Evolutionary conservation across 75 land plant genomes (phyloP), one percentile per base, ranked within the genome.

Genomic region (Cryptomeria japonica): DNA sequence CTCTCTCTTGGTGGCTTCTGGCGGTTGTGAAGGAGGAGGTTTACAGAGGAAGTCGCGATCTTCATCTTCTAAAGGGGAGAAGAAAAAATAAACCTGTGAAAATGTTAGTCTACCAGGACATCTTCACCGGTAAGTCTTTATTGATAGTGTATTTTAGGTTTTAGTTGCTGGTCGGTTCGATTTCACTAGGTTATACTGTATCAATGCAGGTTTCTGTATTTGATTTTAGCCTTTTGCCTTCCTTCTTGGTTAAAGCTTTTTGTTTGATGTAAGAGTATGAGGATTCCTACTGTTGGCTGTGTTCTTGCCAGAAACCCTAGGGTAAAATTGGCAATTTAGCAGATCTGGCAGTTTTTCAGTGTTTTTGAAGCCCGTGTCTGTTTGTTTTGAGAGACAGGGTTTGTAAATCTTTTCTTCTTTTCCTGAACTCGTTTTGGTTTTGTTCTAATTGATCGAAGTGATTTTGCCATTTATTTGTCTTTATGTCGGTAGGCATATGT

Each of bases 101-200:
- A 87, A 93, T 93, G 93, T 80, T 93, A 34, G 91, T 93, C 44
- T 93, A 93, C 84, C 93, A 91, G 88, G 93, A 93, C 87, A 64
- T 93, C 18, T 89, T 93, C 51, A 85, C 92, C 55, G 92, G 93
- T 90, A 87, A 83, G 14, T 22, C 46, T 79, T 85, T 4, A 42
- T 89, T 39, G 37, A 80, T 11, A 9, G 44, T 56, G 38, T 32
- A 31, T 86, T 86, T 32, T 86, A 19, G 28, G 10, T 51, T 32
- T 13, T 5, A 25, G 28, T 22, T 3, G 28, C 28, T 28, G 70
- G 10, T 22, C 31, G 31, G 31, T 64, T 64, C n/a, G 70, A 64
- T 22, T 64, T 5, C 8, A 64, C 1, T 8, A 1, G 8, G 70
- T 64, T 64, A 64, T 7, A 7, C n/a, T 64, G 8, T 7, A 64